These are phyloP conservation scores for Paecilomyces niveus DNA, from an alignment of 2,329 filamentous ascomycete genomes.

Conservation along the genomic window DNA sequence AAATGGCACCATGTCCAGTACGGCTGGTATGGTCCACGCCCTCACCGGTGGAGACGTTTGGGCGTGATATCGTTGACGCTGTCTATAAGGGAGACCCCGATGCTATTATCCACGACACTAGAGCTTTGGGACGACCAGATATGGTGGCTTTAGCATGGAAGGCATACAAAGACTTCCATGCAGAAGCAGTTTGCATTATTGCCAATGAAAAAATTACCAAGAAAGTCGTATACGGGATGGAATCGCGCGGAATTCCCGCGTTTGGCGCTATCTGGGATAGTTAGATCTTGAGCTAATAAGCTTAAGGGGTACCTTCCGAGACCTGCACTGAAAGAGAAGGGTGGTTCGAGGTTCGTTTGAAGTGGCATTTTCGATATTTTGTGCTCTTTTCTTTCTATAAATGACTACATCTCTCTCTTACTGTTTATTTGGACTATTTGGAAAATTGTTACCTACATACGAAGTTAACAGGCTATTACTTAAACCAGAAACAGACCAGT, in stretches of 20 bases:
- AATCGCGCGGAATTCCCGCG: slow-evolving; percentile 28
- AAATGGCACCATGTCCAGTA: slow-evolving; percentile 15
- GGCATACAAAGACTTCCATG: slow-evolving; percentile 20
- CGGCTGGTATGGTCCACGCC: slow-evolving; percentile 30
- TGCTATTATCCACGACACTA: background rate
- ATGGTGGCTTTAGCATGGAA: background rate
- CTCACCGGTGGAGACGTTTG: slow-evolving; percentile 26
- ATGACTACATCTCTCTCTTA: too few relatives aligned
- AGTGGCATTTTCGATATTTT: too few relatives aligned
- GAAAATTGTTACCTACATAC: too few relatives aligned
- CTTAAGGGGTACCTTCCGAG: too few relatives aligned
- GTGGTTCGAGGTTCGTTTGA: too few relatives aligned
- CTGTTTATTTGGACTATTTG: too few relatives aligned
- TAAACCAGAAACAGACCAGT: too few relatives aligned
- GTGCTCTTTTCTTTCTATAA: too few relatives aligned
- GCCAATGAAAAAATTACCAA: slow-evolving; percentile 30
- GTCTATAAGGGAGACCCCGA: background rate
- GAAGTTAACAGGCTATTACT: too few relatives aligned
- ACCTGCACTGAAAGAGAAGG: too few relatives aligned
- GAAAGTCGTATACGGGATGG: slow-evolving; percentile 32
- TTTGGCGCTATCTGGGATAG: slow-evolving; percentile 32
- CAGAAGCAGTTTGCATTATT: slow-evolving; percentile 32
- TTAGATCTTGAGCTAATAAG: background rate
- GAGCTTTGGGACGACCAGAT: background rate
- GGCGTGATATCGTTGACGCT: slow-evolving; percentile 7